A percentile compares a stretch with the other conserved stretches of the same genome.
Conservation (phyloP, 352 stramenopile species). For the Pythium guiyangense region DNA sequence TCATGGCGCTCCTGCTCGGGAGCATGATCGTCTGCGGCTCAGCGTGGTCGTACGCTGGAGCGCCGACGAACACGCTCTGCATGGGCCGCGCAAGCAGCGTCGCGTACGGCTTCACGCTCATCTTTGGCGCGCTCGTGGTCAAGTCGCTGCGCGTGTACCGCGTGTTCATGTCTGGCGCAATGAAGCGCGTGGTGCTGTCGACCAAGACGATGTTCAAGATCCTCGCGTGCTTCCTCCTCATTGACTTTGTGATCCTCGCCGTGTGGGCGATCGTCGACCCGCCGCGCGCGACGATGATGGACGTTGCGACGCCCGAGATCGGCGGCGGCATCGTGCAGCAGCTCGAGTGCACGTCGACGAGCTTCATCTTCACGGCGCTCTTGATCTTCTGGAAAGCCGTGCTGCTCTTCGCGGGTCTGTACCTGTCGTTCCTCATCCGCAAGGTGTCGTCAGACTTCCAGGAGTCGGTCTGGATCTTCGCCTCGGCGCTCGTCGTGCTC, state of each 20-base stretch:
- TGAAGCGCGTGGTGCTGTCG: constrained; percentile 43
- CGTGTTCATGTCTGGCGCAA: constrained; percentile 29
- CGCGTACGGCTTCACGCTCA: constrained; percentile 14
- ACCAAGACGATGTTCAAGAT: constrained; percentile 37
- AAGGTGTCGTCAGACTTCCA: constrained; percentile 36
- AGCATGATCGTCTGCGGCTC: constrained; percentile 41
- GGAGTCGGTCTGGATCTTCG: constrained; percentile 63
- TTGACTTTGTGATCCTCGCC: constrained; percentile 31
- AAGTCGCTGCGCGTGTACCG: constrained; percentile 57
- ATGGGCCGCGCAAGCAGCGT: neutral
- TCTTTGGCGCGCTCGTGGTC: constrained; percentile 42
- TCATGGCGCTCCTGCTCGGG: constrained; percentile 45
- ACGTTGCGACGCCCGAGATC: no score
- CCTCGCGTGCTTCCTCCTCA: no score
- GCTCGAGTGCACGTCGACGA: no score
- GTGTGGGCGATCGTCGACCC: constrained; percentile 19
- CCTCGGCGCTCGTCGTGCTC: constrained; percentile 39
- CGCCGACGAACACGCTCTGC: constrained; percentile 32
- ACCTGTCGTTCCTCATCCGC: no score
- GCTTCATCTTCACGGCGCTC: constrained; percentile 11
- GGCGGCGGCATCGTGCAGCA: no score
- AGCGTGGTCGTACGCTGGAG: constrained; percentile 33
- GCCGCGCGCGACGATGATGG: no score
- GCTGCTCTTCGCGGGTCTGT: no score
- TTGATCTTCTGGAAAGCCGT: no score